Evolutionary conservation across 257 asterid species (phyloP).

Genomic region (Lantana camara): DNA sequence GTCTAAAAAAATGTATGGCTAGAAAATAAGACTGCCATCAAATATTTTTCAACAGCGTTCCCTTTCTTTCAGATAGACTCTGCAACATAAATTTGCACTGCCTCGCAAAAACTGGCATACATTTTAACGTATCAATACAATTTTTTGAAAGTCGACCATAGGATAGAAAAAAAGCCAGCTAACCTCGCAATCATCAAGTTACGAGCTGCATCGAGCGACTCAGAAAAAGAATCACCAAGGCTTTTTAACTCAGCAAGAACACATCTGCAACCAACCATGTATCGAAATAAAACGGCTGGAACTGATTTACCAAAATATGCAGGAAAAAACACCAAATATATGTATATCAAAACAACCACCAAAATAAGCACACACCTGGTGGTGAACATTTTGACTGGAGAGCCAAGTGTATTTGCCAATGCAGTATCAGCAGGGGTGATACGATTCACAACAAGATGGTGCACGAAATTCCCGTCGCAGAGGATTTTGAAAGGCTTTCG

Average conservation of each 20-base stretch:
- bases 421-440: conserved; percentile 94
- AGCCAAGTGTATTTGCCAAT: conserved; percentile 68
- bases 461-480: conserved; percentile 94
- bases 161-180: conserved; percentile 20
- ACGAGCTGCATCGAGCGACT: conserved; percentile 65
- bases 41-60: no score
- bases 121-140: background rate
- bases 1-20: no score
- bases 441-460: conserved; percentile 63
- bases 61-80: no score
- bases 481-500: conserved; percentile 91
- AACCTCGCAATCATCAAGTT: conserved; percentile 73
- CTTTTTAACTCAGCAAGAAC: conserved; percentile 77
- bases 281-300: background rate
- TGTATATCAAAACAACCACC: background rate
- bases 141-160: background rate
- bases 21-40: background rate
- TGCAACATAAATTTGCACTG: no score
- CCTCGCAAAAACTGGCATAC: conserved; percentile 1
- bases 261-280: conserved; percentile 58
- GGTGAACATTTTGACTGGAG: conserved; percentile 75
- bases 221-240: conserved; percentile 65
- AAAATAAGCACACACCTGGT: conserved; percentile 50
- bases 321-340: background rate
- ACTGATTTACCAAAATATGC: background rate